Conservation (phyloP, 495 filamentous ascomycete species). For the Daldinia loculata region DNA sequence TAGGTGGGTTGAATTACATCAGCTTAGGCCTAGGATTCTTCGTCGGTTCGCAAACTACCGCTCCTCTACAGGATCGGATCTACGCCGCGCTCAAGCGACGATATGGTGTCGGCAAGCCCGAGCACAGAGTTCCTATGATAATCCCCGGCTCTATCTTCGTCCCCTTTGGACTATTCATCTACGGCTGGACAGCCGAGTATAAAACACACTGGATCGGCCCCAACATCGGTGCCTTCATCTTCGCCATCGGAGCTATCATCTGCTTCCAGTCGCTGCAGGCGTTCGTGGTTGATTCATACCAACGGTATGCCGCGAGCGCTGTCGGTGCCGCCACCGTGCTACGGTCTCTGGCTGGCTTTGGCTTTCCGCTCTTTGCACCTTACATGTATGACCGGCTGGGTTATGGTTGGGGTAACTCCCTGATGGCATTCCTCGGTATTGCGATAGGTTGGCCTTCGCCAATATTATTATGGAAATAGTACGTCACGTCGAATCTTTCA, state of each 20-base stretch:
- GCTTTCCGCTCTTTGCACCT: conserved; percentile 80
- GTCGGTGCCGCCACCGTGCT: conserved; percentile 72
- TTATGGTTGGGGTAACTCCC: conserved; percentile 64
- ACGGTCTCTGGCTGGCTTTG: conserved; percentile 74
- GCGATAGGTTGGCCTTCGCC: conserved; percentile 60
- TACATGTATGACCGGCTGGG: conserved; percentile 66
- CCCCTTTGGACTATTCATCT: conserved; percentile 73
- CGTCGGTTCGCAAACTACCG: conserved; percentile 68
- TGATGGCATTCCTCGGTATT: conserved; percentile 63
- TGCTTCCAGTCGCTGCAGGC: conserved; percentile 76
- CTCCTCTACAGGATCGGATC: conserved; percentile 68
- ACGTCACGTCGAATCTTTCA: background rate
- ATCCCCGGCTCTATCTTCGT: conserved; percentile 63
- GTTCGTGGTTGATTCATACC: conserved; percentile 82
- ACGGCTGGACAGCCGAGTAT: conserved; percentile 74
- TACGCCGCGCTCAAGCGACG: conserved; percentile 68
- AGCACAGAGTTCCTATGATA: conserved; percentile 73
- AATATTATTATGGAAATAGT: conserved; percentile 58
- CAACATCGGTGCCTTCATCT: conserved; percentile 71
- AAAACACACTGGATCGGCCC: conserved; percentile 75
- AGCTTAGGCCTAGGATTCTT: conserved; percentile 76
- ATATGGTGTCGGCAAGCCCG: conserved; percentile 65
- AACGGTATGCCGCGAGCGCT: conserved; percentile 76
- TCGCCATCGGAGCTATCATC: conserved; percentile 67
- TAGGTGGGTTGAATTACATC: conserved; percentile 74